Evolutionary conservation across 1,139 yeast species (phyloP).

Genomic region (Magnusiomyces sp.): DNA sequence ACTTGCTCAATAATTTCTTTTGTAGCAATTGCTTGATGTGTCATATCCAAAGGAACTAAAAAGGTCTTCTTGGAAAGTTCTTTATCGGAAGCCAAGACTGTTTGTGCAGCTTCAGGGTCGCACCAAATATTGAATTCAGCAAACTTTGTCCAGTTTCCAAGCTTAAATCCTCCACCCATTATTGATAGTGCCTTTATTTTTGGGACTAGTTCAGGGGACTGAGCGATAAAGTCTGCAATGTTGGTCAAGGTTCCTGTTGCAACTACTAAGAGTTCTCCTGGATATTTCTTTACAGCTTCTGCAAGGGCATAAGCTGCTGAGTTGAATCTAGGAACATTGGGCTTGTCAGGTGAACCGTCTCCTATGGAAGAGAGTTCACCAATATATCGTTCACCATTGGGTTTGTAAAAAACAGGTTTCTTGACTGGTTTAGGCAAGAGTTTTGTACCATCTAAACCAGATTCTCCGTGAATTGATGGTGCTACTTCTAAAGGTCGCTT

Average conservation of each 20-base stretch:
- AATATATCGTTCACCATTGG: background rate
- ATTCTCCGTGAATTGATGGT: slow-evolving; percentile 58
- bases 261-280: slow-evolving; percentile 47
- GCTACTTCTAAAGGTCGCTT: slow-evolving; percentile 31
- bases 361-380: background rate
- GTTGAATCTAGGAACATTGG: slow-evolving; percentile 10
- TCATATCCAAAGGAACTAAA: slow-evolving; percentile 59
- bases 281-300: slow-evolving; percentile 38
- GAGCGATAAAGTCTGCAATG: slow-evolving; percentile 43
- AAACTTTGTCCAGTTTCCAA: slow-evolving; percentile 40
- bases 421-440: slow-evolving; percentile 44
- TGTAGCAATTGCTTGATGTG: slow-evolving; percentile 61
- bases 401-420: slow-evolving; percentile 8
- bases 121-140: slow-evolving; percentile 76
- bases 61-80: slow-evolving; percentile 42
- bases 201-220: slow-evolving; percentile 43
- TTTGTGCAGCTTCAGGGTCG: slow-evolving; percentile 69
- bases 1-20: slow-evolving; percentile 32
- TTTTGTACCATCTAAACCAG: slow-evolving; percentile 68
- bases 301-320: slow-evolving; percentile 52
- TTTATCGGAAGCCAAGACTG: slow-evolving; percentile 36
- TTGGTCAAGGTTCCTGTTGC: slow-evolving; percentile 75
- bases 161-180: slow-evolving; percentile 68
- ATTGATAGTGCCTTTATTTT: slow-evolving; percentile 47
- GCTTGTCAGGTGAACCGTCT: too few species aligned